Percentiles rank a stretch among this genome's conserved stretches.
phyloP scores from a whole-genome alignment of 129 eudicot species.

The Saussurea involucrata region DNA sequence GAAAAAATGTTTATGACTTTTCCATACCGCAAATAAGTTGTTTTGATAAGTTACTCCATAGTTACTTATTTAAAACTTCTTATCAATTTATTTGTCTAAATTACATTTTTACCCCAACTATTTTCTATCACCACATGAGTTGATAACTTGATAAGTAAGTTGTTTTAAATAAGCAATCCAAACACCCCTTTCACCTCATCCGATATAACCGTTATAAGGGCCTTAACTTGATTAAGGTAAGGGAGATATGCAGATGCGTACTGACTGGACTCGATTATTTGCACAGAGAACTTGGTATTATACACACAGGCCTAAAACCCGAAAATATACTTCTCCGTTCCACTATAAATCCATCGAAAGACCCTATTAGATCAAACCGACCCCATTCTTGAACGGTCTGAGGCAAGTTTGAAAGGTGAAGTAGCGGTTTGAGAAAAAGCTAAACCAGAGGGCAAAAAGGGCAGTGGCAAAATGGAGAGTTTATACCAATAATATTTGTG shows the following conservation, averaged over 20 bases:
- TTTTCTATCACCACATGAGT: too few species aligned
- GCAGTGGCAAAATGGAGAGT: too few species aligned
- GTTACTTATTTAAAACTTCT: too few species aligned
- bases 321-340: conserved; percentile 85
- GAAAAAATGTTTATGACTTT: too few species aligned
- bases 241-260: conserved; percentile 85
- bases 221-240: conserved; percentile 66
- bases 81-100: too few species aligned
- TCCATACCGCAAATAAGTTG: too few species aligned
- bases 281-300: conserved; percentile 68
- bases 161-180: too few species aligned
- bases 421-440: conserved; percentile 61
- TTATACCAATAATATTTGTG: too few species aligned
- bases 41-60: too few species aligned
- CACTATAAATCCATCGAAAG: conserved; percentile 84
- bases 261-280: conserved; percentile 81
- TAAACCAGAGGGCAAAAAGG: conserved; percentile 89
- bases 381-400: conserved; percentile 92
- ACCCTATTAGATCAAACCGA: conserved; percentile 65
- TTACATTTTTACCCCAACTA: too few species aligned
- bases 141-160: too few species aligned
- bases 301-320: conserved; percentile 93
- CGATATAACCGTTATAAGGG: conserved; percentile 87
- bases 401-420: conserved; percentile 68
- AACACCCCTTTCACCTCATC: conserved; percentile 65